These are phyloP conservation scores for Kwoniella shivajii DNA, from an alignment of 1,284 basidiomycete species.

Conservation along the genomic window DNA sequence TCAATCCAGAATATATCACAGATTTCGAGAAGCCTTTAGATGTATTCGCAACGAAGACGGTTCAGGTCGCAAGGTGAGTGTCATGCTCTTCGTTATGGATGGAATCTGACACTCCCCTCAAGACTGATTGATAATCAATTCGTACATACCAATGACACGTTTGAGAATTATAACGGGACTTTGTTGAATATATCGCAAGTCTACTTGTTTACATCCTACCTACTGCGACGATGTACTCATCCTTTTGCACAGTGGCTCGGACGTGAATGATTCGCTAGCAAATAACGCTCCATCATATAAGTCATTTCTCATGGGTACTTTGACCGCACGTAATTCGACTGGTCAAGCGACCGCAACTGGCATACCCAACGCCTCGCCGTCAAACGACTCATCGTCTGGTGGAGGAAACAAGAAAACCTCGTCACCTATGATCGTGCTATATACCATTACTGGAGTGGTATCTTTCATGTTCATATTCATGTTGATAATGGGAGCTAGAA, in stretches of 20 bases:
- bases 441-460: constrained; percentile 80
- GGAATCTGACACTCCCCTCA: background rate
- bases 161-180: constrained; percentile 60
- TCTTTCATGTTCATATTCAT: constrained; percentile 77
- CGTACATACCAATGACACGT: constrained; percentile 58
- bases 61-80: constrained; percentile 37
- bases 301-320: constrained; percentile 67
- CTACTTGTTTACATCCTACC: constrained; percentile 51
- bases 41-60: constrained; percentile 62
- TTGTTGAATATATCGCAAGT: constrained; percentile 44
- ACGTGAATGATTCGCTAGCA: constrained; percentile 59
- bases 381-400: constrained; percentile 15
- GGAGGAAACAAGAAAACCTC: constrained; percentile 27
- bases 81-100: background rate
- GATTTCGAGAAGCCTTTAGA: constrained; percentile 75
- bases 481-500: constrained; percentile 76
- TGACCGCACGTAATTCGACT: constrained; percentile 69
- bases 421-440: constrained; percentile 69
- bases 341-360: constrained; percentile 41
- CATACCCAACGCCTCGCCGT: constrained; percentile 21
- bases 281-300: constrained; percentile 56
- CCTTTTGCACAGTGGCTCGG: constrained; percentile 28
- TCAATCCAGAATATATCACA: constrained; percentile 70
- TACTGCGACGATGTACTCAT: constrained; percentile 6
- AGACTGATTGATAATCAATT: constrained; percentile 70